Conservation (phyloP, 202 grass and related monocot species). For the Schoenoplectus tabernaemontani region DNA sequence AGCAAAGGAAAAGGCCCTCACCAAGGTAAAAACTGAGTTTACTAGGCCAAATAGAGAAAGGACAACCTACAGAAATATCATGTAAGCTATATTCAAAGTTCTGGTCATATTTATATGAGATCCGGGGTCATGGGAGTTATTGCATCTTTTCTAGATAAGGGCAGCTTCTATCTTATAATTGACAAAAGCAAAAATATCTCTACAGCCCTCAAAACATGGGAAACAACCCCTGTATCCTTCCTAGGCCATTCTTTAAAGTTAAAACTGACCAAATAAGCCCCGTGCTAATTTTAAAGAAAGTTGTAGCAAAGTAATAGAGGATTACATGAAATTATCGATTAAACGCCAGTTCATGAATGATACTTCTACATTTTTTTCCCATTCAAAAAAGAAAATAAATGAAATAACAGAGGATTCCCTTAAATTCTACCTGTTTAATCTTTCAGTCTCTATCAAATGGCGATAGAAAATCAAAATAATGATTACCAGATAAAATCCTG, state of each 20-base stretch:
- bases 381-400: not conserved
- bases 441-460: not conserved
- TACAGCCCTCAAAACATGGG: not conserved
- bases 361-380: not conserved
- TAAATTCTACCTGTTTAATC: not conserved
- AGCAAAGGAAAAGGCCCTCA: conserved; percentile 86
- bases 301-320: not conserved
- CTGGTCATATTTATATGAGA: not conserved
- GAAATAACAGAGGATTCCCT: not conserved
- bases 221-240: not conserved
- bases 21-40: conserved; percentile 83
- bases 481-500: conserved; percentile 82
- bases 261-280: not conserved
- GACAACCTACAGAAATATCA: conserved; percentile 49
- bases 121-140: not conserved
- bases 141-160: not conserved
- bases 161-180: not conserved
- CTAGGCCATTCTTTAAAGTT: not conserved
- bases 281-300: not conserved
- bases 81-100: not conserved
- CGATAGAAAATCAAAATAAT: not conserved
- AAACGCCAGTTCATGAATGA: not conserved
- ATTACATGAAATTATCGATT: not conserved
- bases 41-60: conserved; percentile 74
- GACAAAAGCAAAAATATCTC: not conserved